phyloP scores from a whole-genome alignment of 805 yeast genomes.

The Yarrowia yakushimensis region DNA sequence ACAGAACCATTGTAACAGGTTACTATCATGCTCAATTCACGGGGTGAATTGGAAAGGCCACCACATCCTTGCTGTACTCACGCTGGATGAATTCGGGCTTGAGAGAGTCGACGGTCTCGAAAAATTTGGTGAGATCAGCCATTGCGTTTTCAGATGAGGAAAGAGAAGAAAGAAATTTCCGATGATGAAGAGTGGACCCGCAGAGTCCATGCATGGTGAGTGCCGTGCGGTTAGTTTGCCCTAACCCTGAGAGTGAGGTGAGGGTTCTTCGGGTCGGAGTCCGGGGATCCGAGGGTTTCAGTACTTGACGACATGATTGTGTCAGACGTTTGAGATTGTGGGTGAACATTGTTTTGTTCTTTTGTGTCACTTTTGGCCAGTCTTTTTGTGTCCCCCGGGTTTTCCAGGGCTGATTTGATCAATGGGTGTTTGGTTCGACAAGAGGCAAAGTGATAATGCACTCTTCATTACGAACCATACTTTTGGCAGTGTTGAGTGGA shows the following conservation, averaged over 20 bases:
- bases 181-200: conserved; percentile 6
- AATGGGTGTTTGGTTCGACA: background rate
- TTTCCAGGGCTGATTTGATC: background rate
- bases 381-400: background rate
- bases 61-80: conserved; percentile 20
- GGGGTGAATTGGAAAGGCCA: too few species aligned
- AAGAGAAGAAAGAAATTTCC: conserved; percentile 13
- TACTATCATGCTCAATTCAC: too few species aligned
- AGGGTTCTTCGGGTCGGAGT: background rate
- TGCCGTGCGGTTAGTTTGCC: conserved; percentile 18
- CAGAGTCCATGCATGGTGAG: conserved; percentile 15
- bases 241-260: background rate
- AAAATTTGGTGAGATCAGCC: conserved; percentile 21
- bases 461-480: background rate
- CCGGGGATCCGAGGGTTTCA: background rate
- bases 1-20: too few species aligned
- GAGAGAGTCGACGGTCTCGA: conserved; percentile 37
- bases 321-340: background rate
- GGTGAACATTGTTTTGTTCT: background rate
- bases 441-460: conserved; percentile 8
- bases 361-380: background rate
- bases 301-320: background rate
- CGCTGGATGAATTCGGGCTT: conserved; percentile 58
- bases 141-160: conserved; percentile 11
- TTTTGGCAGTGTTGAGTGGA: background rate